phyloP scores from a whole-genome alignment of 1,284 basidiomycete genomes.

The Acaromyces ingoldii region DNA sequence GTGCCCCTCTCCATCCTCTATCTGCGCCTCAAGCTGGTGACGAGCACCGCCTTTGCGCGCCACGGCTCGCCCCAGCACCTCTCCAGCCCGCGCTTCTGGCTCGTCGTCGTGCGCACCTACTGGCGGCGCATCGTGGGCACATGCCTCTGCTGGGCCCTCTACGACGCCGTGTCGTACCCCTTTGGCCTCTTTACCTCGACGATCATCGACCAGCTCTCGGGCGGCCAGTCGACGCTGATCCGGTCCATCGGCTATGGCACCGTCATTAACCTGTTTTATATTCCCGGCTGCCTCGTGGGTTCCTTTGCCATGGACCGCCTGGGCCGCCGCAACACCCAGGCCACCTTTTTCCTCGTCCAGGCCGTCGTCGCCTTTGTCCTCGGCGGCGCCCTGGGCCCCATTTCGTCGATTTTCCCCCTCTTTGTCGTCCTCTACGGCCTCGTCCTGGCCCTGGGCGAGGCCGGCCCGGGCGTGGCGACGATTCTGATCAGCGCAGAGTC shows the following conservation, averaged over 20 bases:
- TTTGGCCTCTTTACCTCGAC: neutral
- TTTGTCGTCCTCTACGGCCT: constrained; percentile 74
- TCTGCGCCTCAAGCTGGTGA: constrained; percentile 79
- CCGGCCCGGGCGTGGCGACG: constrained; percentile 55
- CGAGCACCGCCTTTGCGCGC: constrained; percentile 64
- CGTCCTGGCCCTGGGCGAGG: constrained; percentile 78
- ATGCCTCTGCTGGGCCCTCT: too few species aligned
- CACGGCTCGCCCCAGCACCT: too few species aligned
- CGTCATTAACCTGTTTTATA: constrained; percentile 38
- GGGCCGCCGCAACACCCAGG: constrained; percentile 18
- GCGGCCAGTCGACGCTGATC: constrained; percentile 2
- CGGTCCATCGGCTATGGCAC: constrained; percentile 37
- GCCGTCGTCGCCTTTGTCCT: constrained; percentile 58
- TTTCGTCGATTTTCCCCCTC: constrained; percentile 53
- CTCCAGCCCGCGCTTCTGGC: too few species aligned
- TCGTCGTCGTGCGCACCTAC: too few species aligned
- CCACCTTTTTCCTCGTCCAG: constrained; percentile 37
- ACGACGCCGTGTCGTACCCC: constrained; percentile 1
- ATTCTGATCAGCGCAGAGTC: constrained; percentile 4
- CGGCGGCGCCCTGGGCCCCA: constrained; percentile 28
- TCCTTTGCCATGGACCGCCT: constrained; percentile 13
- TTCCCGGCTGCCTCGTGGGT: constrained; percentile 27
- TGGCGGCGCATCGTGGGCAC: too few species aligned
- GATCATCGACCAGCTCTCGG: neutral
- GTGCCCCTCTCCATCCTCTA: constrained; percentile 74